Base-by-base conservation (phyloP, 2,329 filamentous ascomycete species). In the Colletotrichum eleusines region DNA sequence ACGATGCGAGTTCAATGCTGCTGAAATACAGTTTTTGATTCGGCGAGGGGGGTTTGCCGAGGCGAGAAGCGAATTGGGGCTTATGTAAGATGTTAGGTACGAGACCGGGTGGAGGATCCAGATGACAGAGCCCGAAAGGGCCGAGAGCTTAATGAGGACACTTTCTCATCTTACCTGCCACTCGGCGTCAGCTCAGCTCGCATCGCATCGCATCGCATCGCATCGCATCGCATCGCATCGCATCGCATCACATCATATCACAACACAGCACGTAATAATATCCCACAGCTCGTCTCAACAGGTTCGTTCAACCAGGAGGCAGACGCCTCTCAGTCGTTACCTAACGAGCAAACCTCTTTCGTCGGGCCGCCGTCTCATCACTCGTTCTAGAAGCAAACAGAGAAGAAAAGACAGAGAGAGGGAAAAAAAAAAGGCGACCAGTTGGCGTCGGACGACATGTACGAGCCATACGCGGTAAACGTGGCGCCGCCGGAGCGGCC, bases 381-480 rank as follows among this genome's bases (percentile, higher is more conserved):
- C 33, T 33, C 18, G 11, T 46, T 33, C 38, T 14, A 38, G 18
- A 11, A 26, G 14, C 40, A 14, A 5, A 20, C 3, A 58, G 2
- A 26, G n/a, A n/a, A n/a, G n/a, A n/a, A n/a, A n/a, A n/a, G 11
- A 44, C 14, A 44, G 40, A 44, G 9, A 46, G 5, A n/a, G 3
- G 16, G 8, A 46, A 6, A 4, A 23, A 20, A 14, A 3, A 20
- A 46, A 46, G 18, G 20, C 42, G 12, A 14, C 4, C 31, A 50
- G 31, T n/a, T 20, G 16, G 18, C 18, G 5, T 12, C 54, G 23
- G 20, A 31, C 58, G 23, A 40, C 44, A 61, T 63, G 60, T 63
- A 63, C 2, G 28, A 63, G 23, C 60, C 60, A 9, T 63, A 63
- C 35, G 60, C 60, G 14, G 60, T 63, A 5, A 63, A 63, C 23